Percentiles rank a stretch among this genome's conserved stretches.
phyloP scores from a whole-genome alignment of 2,329 filamentous ascomycete genomes.

The Fusarium albidum region DNA sequence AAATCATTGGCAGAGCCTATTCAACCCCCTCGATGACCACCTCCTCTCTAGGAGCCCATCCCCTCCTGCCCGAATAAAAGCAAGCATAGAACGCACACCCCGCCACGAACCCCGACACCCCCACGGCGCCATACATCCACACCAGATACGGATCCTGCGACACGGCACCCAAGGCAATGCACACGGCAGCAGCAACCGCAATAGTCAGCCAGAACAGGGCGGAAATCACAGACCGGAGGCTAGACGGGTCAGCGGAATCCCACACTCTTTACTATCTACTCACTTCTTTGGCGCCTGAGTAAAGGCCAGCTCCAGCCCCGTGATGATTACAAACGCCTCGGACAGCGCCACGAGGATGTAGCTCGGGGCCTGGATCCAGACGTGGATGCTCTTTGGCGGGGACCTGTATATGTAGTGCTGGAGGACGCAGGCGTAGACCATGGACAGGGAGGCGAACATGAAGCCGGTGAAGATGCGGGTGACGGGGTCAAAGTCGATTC shows the following conservation, averaged over 20 bases:
- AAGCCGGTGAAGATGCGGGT: constrained; percentile 35
- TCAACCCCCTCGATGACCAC: constrained; percentile 6
- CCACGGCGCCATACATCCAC: constrained; percentile 23
- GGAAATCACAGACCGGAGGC: constrained; percentile 17
- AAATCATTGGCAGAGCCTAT: no score
- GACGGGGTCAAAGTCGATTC: constrained; percentile 33
- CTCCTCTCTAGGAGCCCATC: background rate
- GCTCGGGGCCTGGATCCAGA: constrained; percentile 18
- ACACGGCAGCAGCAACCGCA: constrained; percentile 21
- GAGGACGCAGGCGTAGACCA: constrained; percentile 33
- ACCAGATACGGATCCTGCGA: constrained; percentile 23
- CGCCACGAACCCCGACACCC: constrained; percentile 15
- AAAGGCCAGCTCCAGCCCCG: constrained; percentile 17
- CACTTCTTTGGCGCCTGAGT: constrained; percentile 23
- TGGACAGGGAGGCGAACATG: constrained; percentile 33
- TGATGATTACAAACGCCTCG: constrained; percentile 23
- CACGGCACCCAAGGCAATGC: constrained; percentile 16
- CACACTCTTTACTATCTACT: no score
- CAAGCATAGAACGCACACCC: constrained; percentile 18
- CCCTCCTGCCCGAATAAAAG: constrained; percentile 8
- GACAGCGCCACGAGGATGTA: constrained; percentile 19
- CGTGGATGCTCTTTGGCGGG: constrained; percentile 19
- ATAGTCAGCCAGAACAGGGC: constrained; percentile 22
- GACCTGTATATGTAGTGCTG: constrained; percentile 35
- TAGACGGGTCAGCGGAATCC: no score